Evolutionary conservation across 352 stramenopile species (phyloP).

Genomic region (Globisporangium splendens): DNA sequence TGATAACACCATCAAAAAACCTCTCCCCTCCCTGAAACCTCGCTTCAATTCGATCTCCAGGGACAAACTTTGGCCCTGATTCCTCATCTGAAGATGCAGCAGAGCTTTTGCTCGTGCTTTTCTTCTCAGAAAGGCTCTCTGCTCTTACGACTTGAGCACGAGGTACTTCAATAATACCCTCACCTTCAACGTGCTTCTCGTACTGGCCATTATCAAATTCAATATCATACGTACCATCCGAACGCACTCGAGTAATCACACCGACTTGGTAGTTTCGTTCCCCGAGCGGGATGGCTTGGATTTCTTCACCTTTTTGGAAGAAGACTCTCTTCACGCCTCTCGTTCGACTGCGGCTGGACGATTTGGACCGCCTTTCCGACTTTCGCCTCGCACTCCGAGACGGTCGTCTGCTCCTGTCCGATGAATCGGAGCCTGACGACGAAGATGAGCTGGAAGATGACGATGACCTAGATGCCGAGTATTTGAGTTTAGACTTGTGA

Average conservation of each 20-base stretch:
- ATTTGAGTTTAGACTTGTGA: constrained; percentile 27
- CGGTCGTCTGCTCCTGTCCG: constrained; percentile 17
- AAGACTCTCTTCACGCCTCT: constrained; percentile 23
- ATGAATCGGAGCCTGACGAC: constrained; percentile 22
- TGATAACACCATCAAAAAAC: constrained; percentile 45
- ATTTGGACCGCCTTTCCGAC: constrained; percentile 25
- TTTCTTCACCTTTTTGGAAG: constrained; percentile 54
- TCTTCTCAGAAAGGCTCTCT: constrained; percentile 16
- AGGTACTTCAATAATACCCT: constrained; percentile 36
- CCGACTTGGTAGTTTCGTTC: constrained; percentile 46
- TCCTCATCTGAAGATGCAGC: constrained; percentile 18
- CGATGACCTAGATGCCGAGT: constrained; percentile 33
- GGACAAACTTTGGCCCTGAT: constrained; percentile 19
- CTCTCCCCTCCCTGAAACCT: constrained; percentile 33
- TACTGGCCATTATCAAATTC: constrained; percentile 59
- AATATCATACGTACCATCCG: constrained; percentile 60
- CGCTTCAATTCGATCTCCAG: constrained; percentile 47
- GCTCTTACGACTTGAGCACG: constrained; percentile 31
- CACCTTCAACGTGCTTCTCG: constrained; percentile 55
- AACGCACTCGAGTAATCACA: constrained; percentile 42
- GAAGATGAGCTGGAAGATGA: constrained; percentile 27
- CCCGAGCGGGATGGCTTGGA: constrained; percentile 54
- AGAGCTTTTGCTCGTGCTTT: constrained; percentile 4
- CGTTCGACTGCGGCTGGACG: constrained; percentile 16
- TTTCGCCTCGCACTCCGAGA: constrained; percentile 30